phyloP scores from a whole-genome alignment of 2,329 filamentous ascomycete genomes.

The Ceratocystis cubensis region DNA sequence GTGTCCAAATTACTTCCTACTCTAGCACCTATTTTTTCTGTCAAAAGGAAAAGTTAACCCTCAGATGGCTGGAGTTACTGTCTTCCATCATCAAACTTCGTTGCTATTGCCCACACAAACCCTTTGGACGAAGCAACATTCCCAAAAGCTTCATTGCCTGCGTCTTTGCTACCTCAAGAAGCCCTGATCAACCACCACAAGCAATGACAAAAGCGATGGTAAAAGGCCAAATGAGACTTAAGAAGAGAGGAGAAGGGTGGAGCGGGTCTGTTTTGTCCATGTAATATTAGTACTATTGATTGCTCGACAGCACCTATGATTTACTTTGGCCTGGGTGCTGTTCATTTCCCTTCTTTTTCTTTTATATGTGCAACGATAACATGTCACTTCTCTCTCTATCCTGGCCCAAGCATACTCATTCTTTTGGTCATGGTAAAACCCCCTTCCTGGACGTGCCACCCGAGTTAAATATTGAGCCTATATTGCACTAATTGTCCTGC shows the following conservation, averaged over 20 bases:
- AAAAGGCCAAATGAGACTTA: not conserved
- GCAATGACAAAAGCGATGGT: not conserved
- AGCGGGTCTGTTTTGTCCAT: not conserved
- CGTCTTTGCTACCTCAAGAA: not conserved
- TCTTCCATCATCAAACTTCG: not conserved
- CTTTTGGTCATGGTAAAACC: not conserved
- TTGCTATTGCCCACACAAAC: not conserved
- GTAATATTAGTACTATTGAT: not conserved
- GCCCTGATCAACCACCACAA: not conserved
- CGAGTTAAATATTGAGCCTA: constrained; percentile 7
- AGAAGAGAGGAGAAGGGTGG: not conserved
- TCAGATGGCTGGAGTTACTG: not conserved
- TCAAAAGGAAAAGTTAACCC: not conserved
- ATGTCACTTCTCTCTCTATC: not conserved
- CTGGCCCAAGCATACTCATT: not conserved
- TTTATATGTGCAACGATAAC: not conserved
- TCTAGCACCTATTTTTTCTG: not conserved
- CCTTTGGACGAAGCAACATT: not conserved
- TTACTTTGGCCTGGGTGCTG: not conserved
- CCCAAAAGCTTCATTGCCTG: not conserved
- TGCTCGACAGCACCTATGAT: not conserved
- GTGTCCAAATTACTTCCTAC: not conserved
- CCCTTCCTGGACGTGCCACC: not conserved
- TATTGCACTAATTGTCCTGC: constrained; percentile 1
- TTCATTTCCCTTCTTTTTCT: not conserved